Base-by-base conservation (phyloP, 164 flowering plant genomes). In the Vitis cinerea region DNA sequence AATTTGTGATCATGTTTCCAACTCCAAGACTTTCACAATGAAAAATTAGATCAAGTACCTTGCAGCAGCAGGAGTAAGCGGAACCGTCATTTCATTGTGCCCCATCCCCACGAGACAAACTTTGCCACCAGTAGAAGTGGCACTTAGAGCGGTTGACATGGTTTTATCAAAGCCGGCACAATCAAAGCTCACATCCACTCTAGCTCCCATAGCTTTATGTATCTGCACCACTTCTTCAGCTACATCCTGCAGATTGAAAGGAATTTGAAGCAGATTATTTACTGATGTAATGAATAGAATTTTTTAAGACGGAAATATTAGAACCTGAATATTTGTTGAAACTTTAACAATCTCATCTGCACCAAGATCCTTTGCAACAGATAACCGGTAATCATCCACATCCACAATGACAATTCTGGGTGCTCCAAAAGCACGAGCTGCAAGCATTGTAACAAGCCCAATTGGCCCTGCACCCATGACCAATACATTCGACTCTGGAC, bases 61-160 rank as follows among this genome's bases (percentile, higher is more conserved):
- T 67, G 88, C 90, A 64, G 93, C 91, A 71, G 97, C 94, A 9
- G 91, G 83, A 53, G 97, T 86, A 56, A 92, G 93, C 11, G 97
- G 94, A 44, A 90, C 84, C 13, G 89, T 89, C 91, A 92, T 86
- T 74, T 80, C 88, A 13, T 50, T 31, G 61, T 91, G 97, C 8
- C 97, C 97, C 97, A 88, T 85, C 1, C 97, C 98, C 19, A 94
- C 94, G 59, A 94, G 91, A 80, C 97, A 92, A 58, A 94, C 97
- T 72, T 87, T 94, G 59, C 99, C 99, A 30, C 99, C 97, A 1
- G 90, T 8, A 66, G 82, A 66, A 19, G 99, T 94, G 50, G 97
- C 97, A 56, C 64, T 73, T 11, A 92, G 77, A 14, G 97, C 97
- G 3, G 95, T 92, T 50, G 94, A 79, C 88, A 94, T 90, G 65